Percentiles rank a stretch among this genome's conserved stretches.
phyloP scores from a whole-genome alignment of 805 yeast genomes.

The Lipomyces starkeyi region DNA sequence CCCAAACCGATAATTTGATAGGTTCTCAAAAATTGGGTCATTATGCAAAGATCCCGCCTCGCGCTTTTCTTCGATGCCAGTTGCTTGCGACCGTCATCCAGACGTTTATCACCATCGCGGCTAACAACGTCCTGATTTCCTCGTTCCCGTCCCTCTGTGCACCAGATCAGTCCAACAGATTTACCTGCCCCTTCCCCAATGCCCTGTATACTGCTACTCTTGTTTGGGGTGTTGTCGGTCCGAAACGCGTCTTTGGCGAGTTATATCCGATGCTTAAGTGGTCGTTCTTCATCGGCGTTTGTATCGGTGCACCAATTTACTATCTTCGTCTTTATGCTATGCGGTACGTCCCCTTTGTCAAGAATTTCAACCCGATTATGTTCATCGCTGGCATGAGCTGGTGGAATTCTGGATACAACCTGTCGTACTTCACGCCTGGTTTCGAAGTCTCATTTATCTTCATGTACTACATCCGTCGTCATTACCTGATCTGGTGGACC shows the following conservation, averaged over 20 bases:
- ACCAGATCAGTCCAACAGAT: constrained; percentile 48
- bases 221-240: constrained; percentile 67
- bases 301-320: constrained; percentile 32
- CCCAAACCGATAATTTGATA: constrained; percentile 61
- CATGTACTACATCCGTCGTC: constrained; percentile 51
- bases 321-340: constrained; percentile 12
- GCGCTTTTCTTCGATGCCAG: constrained; percentile 61
- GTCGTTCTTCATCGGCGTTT: constrained; percentile 36
- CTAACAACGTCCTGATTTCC: constrained; percentile 54
- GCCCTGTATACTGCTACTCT: constrained; percentile 58
- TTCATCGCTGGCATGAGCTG: constrained; percentile 30
- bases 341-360: constrained; percentile 17
- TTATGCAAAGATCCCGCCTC: constrained; percentile 67
- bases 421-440: constrained; percentile 35
- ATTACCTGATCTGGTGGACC: constrained; percentile 61
- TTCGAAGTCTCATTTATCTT: constrained; percentile 48
- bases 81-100: constrained; percentile 55
- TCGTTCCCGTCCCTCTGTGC: constrained; percentile 47
- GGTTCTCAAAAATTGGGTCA: constrained; percentile 68
- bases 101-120: constrained; percentile 51
- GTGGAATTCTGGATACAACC: constrained; percentile 30
- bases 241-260: constrained; percentile 51
- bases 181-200: constrained; percentile 51
- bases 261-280: constrained; percentile 37
- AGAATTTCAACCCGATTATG: constrained; percentile 32